Evolutionary conservation across 2,329 filamentous ascomycete species (phyloP), one percentile per base, ranked within the genome.

Genomic region (Knoxdaviesia capensis): DNA sequence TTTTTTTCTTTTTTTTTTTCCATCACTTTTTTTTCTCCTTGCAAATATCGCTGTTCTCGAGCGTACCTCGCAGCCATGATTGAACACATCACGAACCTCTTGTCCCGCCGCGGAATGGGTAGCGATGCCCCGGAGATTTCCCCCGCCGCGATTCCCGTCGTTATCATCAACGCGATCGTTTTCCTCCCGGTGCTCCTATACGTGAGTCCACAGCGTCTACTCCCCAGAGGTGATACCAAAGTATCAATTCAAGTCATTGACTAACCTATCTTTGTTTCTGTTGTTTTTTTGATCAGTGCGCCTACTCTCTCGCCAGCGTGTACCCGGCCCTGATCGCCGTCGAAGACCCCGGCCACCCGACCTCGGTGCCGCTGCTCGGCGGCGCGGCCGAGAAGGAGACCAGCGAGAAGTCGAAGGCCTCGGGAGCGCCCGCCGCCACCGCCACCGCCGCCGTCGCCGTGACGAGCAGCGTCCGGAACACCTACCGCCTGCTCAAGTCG

Each of bases 301-400:
- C 54, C 43, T 75, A 75, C 57, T 68, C 68, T 7, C 53, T 74
- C 40, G 53, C 59, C 42, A 55, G 57, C 43, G 52, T 75, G 50
- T 69, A 65, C 52, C 64, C 69, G 38, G 63, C 66, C 43, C 62
- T 74, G 46, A 67, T 70, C 54, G 71, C 73, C 47, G 56, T 74
- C 49, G 71, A 75, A 51, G 67, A 74, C 56, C 68, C 71, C 41
- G 63, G 63, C 42, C 66, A 69, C 40, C 68, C 69, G 5, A 61
- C 62, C 31, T 74, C 74, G 56, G 64, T 69, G 43, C 62, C 68
- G 41, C 54, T 74, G 38, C 53, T 64, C 38, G 55, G 64, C 51
- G 61, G 61, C 34, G 56, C 61, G 28, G 33, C 31, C 35, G 36
- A 44, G 56, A 56, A 20, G 20, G 20, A 20, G 36, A 48, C 50